Percentiles rank a stretch among this genome's conserved stretches.
Evolutionary conservation across 2,329 filamentous ascomycete genomes (phyloP).

Genomic region (Claviceps africana): DNA sequence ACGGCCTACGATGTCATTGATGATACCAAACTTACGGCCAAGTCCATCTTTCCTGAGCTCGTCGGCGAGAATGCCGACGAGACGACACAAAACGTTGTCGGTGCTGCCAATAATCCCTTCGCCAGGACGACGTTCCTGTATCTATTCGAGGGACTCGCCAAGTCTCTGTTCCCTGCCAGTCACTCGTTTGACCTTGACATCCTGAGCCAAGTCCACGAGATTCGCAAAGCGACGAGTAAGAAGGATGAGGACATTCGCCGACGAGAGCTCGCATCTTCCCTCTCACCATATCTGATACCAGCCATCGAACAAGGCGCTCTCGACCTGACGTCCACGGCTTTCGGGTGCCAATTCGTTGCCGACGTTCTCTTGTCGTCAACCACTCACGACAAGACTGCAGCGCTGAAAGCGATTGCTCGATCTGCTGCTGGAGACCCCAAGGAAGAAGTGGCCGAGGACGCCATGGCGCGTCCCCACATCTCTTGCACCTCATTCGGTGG

Average conservation of each 20-base stretch:
- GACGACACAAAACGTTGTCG: slow-evolving; percentile 49
- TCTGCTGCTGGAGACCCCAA: slow-evolving; percentile 44
- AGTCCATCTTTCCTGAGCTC: slow-evolving; percentile 77
- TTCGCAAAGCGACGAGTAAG: slow-evolving; percentile 77
- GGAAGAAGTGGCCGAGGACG: slow-evolving; percentile 26
- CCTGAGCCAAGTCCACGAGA: slow-evolving; percentile 62
- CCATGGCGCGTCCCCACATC: slow-evolving; percentile 36
- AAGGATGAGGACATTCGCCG: slow-evolving; percentile 70
- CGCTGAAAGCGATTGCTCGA: slow-evolving; percentile 55
- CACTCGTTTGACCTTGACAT: slow-evolving; percentile 55
- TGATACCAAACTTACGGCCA: slow-evolving; percentile 78
- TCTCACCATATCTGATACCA: slow-evolving; percentile 63
- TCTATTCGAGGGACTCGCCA: slow-evolving; percentile 57
- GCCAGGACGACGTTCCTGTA: slow-evolving; percentile 61
- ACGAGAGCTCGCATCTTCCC: slow-evolving; percentile 57
- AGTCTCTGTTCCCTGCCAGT: slow-evolving; percentile 44
- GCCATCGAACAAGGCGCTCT: slow-evolving; percentile 55
- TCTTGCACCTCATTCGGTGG: slow-evolving; percentile 51
- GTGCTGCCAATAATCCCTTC: slow-evolving; percentile 50
- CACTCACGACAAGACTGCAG: slow-evolving; percentile 57
- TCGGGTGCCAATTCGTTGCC: slow-evolving; percentile 74
- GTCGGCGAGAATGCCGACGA: slow-evolving; percentile 55
- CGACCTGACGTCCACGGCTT: slow-evolving; percentile 58
- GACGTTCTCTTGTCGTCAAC: slow-evolving; percentile 66
- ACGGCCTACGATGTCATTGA: slow-evolving; percentile 84